A percentile compares a stretch with the other conserved stretches of the same genome.
Evolutionary conservation across 192 early-diverging fungal genomes (phyloP).

Genomic region (Backusella tarrabulga): DNA sequence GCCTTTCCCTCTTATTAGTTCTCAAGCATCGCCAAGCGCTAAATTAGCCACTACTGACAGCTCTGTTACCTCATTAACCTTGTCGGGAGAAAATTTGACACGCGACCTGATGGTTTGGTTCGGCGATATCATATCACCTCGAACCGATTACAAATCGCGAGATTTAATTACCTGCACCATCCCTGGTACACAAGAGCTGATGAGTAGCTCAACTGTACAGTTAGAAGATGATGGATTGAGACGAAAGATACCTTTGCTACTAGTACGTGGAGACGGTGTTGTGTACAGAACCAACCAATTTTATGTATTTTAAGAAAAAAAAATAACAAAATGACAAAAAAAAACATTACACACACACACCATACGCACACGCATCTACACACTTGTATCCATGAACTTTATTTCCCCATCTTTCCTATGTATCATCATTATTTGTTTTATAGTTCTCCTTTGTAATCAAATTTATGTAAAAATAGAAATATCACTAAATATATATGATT

Average conservation of each 20-base stretch:
- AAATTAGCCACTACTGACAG: slow-evolving; percentile 29
- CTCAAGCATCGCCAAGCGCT: neutral
- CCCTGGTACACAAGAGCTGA: slow-evolving; percentile 26
- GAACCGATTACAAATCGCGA: slow-evolving; percentile 45
- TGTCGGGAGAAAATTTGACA: slow-evolving; percentile 65
- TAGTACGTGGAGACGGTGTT: slow-evolving; percentile 40
- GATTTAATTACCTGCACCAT: slow-evolving; percentile 45
- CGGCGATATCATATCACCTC: slow-evolving; percentile 54
- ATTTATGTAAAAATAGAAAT: slow-evolving; percentile 4
- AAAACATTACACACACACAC: neutral
- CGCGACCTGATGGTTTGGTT: slow-evolving; percentile 69
- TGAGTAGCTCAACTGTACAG: slow-evolving; percentile 18
- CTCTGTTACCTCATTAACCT: slow-evolving; percentile 35
- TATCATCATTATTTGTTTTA: slow-evolving; percentile 8
- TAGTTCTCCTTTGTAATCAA: neutral
- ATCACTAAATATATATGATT: neutral
- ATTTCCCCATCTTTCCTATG: neutral
- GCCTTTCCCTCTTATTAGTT: slow-evolving; percentile 28
- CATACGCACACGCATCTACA: neutral
- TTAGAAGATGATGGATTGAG: neutral
- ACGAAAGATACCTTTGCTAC: slow-evolving; percentile 26
- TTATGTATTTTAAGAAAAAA: slow-evolving; percentile 20
- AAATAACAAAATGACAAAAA: neutral
- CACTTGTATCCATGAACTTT: neutral
- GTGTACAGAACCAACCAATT: slow-evolving; percentile 35